Evolutionary conservation across 768 basidiomycete genomes (phyloP).

Genomic region (Podaxis sp.): DNA sequence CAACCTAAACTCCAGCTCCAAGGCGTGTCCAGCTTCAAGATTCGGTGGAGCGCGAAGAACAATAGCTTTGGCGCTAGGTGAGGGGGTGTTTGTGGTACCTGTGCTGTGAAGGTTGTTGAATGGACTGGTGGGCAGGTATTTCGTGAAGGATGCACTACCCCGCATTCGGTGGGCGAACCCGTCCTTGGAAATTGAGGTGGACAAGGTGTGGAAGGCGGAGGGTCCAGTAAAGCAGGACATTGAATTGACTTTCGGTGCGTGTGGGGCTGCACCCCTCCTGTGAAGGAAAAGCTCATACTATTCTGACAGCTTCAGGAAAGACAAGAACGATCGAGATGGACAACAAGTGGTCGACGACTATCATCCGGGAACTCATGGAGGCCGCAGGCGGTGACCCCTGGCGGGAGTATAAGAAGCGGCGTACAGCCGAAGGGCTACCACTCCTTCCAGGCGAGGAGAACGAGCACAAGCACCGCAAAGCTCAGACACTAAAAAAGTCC

Average conservation of each 20-base stretch:
- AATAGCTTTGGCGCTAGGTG: conserved; percentile 77
- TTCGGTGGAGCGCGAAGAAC: conserved; percentile 56
- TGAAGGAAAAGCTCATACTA: background rate
- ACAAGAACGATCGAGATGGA: conserved; percentile 47
- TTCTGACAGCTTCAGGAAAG: conserved; percentile 26
- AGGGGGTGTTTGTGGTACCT: conserved; percentile 17
- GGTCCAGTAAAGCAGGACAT: conserved; percentile 59
- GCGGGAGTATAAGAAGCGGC: conserved; percentile 49
- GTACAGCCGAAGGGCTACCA: conserved; percentile 42
- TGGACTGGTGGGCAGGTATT: conserved; percentile 46
- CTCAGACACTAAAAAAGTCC: background rate
- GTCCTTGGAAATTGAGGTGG: conserved; percentile 52
- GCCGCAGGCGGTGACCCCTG: conserved; percentile 56
- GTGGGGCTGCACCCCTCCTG: conserved; percentile 12
- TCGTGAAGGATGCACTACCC: conserved; percentile 74
- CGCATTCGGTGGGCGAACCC: conserved; percentile 79
- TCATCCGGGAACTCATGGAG: conserved; percentile 69
- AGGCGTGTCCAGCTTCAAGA: conserved; percentile 45
- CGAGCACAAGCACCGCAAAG: conserved; percentile 15
- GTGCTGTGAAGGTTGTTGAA: background rate
- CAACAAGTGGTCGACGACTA: conserved; percentile 66
- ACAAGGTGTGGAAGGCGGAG: conserved; percentile 46
- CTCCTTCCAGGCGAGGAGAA: conserved; percentile 41
- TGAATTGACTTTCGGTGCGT: conserved; percentile 61
- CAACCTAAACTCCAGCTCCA: conserved; percentile 47